These are phyloP conservation scores for Rickenella mellea DNA, from an alignment of 768 basidiomycete genomes.

Conservation along the genomic window DNA sequence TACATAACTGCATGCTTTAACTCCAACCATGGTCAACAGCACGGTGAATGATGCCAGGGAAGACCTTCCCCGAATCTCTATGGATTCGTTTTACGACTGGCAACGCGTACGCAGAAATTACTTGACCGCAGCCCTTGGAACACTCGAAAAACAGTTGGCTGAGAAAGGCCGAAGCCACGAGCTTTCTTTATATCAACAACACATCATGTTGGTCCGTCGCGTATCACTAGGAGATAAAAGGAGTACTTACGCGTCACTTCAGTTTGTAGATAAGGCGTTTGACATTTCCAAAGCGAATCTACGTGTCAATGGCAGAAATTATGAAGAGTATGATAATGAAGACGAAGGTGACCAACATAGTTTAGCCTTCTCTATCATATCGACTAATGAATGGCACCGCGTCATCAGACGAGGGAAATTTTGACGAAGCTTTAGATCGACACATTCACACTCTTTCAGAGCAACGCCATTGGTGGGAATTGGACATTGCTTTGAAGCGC, in stretches of 20 bases:
- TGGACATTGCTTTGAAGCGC: constrained; percentile 57
- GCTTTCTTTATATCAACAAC: constrained; percentile 36
- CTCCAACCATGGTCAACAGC: background rate
- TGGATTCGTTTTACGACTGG: constrained; percentile 64
- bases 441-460: constrained; percentile 74
- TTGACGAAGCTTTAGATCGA: constrained; percentile 80
- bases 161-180: constrained; percentile 30
- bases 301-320: constrained; percentile 71
- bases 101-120: constrained; percentile 47
- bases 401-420: constrained; percentile 56
- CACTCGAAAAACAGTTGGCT: constrained; percentile 38
- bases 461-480: constrained; percentile 67
- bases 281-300: constrained; percentile 60
- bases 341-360: constrained; percentile 34
- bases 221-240: no score
- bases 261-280: constrained; percentile 40
- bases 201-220: constrained; percentile 38
- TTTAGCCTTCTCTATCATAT: background rate
- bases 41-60: constrained; percentile 16
- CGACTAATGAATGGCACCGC: constrained; percentile 9
- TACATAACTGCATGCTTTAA: no score
- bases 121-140: constrained; percentile 30
- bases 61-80: constrained; percentile 43
- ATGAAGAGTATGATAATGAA: constrained; percentile 50
- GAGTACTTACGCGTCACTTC: background rate